Conservation (phyloP, 2,329 filamentous ascomycete species). For the Thermoascus crustaceus region DNA sequence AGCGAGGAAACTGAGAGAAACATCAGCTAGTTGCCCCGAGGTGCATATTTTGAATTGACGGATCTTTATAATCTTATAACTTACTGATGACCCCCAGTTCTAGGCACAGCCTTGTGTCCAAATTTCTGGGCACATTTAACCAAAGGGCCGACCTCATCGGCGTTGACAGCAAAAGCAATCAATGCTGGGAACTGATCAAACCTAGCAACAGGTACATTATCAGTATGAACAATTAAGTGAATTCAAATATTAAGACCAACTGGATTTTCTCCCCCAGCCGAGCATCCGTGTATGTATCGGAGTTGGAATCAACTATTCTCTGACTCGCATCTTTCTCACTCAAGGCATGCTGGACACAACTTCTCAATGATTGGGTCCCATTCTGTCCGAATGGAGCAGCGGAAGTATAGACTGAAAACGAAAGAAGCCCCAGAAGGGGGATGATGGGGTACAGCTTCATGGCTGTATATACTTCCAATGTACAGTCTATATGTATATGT, state of each 20-base stretch:
- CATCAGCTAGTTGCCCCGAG: neutral
- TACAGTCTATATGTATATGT: too few relatives aligned
- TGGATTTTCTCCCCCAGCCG: neutral
- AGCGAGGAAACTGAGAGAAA: conserved; percentile 7
- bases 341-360: neutral
- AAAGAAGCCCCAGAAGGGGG: neutral
- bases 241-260: too few relatives aligned
- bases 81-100: neutral
- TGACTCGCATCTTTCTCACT: neutral
- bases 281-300: neutral
- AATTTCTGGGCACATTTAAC: neutral
- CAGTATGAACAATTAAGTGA: too few relatives aligned
- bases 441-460: too few relatives aligned
- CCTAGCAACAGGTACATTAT: too few relatives aligned
- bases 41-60: neutral
- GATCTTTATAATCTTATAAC: neutral
- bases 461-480: too few relatives aligned
- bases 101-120: neutral
- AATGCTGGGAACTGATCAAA: neutral
- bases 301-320: neutral
- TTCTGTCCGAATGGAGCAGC: neutral
- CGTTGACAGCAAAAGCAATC: conserved; percentile 1
- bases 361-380: neutral
- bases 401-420: neutral
- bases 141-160: neutral